These are phyloP conservation scores for Trichoderma simmonsii DNA, from an alignment of 2,329 filamentous ascomycete species.

Conservation along the genomic window DNA sequence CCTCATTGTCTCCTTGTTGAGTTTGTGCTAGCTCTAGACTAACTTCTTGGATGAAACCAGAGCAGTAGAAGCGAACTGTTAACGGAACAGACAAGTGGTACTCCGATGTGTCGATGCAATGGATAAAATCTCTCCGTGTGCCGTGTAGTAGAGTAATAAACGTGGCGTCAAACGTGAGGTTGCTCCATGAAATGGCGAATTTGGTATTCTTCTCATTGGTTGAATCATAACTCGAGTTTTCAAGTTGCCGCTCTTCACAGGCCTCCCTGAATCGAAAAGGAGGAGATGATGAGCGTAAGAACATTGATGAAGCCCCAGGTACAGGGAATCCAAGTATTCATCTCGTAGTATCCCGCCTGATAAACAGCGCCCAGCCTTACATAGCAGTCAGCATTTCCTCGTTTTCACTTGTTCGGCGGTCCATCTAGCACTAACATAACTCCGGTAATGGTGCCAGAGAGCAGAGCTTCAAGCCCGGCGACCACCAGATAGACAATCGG, in stretches of 20 bases:
- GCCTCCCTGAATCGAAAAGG: conserved; percentile 89
- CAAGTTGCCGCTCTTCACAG: conserved; percentile 49
- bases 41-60: not conserved
- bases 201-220: not conserved
- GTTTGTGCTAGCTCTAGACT: not conserved
- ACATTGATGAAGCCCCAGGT: conserved; percentile 85
- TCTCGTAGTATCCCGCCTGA: conserved; percentile 75
- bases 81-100: not conserved
- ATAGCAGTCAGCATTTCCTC: not conserved
- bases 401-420: not conserved
- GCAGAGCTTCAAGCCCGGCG: conserved; percentile 70
- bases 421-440: conserved; percentile 58
- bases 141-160: not conserved
- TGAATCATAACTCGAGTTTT: not conserved
- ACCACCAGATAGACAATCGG: conserved; percentile 68
- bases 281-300: conserved; percentile 77
- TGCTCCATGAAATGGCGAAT: not conserved
- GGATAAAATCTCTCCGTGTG: not conserved
- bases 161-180: not conserved
- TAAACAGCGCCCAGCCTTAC: conserved; percentile 80
- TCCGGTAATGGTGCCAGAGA: conserved; percentile 79
- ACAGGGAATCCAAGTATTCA: conserved; percentile 94
- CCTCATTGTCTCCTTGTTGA: not conserved
- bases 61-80: not conserved
- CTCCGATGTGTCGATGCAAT: too few relatives aligned